A percentile compares a stretch with the other conserved stretches of the same genome.
phyloP scores from a whole-genome alignment of 805 yeast genomes.

The Candida sithepensis region DNA sequence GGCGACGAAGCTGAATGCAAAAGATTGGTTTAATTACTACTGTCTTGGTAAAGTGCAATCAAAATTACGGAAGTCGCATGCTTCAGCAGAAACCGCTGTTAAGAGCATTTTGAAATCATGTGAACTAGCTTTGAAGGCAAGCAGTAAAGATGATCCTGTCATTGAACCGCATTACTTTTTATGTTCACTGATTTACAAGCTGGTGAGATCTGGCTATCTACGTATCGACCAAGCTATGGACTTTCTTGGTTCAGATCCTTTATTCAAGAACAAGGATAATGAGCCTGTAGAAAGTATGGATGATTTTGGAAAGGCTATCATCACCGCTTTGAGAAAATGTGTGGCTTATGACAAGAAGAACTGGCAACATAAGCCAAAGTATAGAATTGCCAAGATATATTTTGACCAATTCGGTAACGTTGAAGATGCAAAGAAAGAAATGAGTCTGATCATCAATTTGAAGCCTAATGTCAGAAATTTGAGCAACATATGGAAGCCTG shows the following conservation, averaged over 20 bases:
- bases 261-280: slow-evolving; percentile 17
- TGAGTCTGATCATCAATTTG: slow-evolving; percentile 59
- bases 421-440: slow-evolving; percentile 56
- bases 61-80: slow-evolving; percentile 37
- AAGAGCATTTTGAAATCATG: slow-evolving; percentile 44
- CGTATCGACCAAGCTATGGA: slow-evolving; percentile 34
- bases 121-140: slow-evolving; percentile 33
- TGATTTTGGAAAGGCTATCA: slow-evolving; percentile 37
- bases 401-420: slow-evolving; percentile 51
- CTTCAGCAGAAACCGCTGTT: slow-evolving; percentile 30
- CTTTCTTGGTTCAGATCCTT: slow-evolving; percentile 37
- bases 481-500: slow-evolving; percentile 91
- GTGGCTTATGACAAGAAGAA: slow-evolving; percentile 66
- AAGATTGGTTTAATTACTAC: slow-evolving; percentile 62
- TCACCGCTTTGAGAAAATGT: slow-evolving; percentile 45
- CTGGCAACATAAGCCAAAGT: slow-evolving; percentile 90
- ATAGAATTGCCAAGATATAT: slow-evolving; percentile 61
- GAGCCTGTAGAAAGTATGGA: slow-evolving; percentile 18
- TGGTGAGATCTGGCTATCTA: slow-evolving; percentile 36
- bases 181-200: slow-evolving; percentile 57
- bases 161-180: slow-evolving; percentile 78
- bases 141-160: slow-evolving; percentile 47
- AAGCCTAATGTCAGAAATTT: slow-evolving; percentile 68
- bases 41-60: slow-evolving; percentile 55
- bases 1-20: slow-evolving; percentile 40